Evolutionary conservation across 305 asterid genomes (phyloP), one percentile per base, ranked within the genome.

Genomic region (Fraxinus floribunda): DNA sequence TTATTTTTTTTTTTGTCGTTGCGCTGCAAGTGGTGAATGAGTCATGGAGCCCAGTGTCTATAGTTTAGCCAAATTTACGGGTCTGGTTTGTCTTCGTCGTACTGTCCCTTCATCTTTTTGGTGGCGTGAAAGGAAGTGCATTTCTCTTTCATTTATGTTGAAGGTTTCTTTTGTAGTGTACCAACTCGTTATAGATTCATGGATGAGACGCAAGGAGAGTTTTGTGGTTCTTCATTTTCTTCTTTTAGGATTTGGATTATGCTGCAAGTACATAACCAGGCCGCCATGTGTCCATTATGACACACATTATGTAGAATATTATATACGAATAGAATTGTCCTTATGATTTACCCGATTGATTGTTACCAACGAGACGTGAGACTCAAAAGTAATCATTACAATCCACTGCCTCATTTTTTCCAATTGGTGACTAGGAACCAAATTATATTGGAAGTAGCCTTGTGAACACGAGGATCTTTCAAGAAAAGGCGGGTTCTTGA

Each of bases 31-130:
- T 75, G 57, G 79, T 49, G 72, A 46, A 34, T 26, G 74, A 79
- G 44, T 44, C 49, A 57, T 41, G 83, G 35, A 52, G 18, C 46
- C 24, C 4, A 9, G 15, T 77, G 71, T n/a, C 6, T 16, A 3
- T 62, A 70, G 71, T 75, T 30, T 83, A 83, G 60, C 70, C 20
- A 49, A 71, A 78, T 77, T 11, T 71, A 2, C 32, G 7, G 36
- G 38, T 7, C 60, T 15, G 60, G 7, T 49, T 15, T 49, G 60
- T 49, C 20, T 49, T 49, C 60, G 35, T 35, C 41, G 24, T n/a
- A 15, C 3, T 5, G 66, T 55, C 26, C 60, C 66, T 64, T 22
- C 39, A 75, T 46, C 52, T 49, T 46, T 46, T 3, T 15, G 60
- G 60, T 49, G 60, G 60, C 1, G 20, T 7, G 15, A 49, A 49